Conservation (phyloP, 1,139 yeast species). For the Sugiyamaella paludigena region DNA sequence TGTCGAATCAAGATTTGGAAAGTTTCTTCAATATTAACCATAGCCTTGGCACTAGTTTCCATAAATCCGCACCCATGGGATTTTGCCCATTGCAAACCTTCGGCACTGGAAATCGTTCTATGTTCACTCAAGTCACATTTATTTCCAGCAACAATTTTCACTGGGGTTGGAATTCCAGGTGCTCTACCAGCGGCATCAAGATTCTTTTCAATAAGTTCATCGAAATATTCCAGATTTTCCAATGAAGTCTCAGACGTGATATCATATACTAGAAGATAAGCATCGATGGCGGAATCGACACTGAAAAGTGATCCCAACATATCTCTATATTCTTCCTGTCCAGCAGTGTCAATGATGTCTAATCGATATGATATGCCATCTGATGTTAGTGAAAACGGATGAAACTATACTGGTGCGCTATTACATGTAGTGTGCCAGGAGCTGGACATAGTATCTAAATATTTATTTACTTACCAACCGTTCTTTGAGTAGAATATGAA, state of each 20-base stretch:
- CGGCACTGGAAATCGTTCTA: constrained; percentile 76
- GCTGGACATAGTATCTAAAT: background rate
- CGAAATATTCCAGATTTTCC: constrained; percentile 76
- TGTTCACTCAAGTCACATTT: constrained; percentile 66
- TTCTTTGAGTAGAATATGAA: constrained; percentile 37
- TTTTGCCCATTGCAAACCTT: constrained; percentile 75
- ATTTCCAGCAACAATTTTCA: constrained; percentile 39
- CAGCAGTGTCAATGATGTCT: constrained; percentile 41
- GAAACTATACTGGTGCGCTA: background rate
- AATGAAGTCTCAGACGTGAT: constrained; percentile 78
- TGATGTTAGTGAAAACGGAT: background rate
- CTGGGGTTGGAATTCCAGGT: constrained; percentile 28
- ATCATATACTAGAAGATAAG: constrained; percentile 81
- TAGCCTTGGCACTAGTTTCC: constrained; percentile 87
- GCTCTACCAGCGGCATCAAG: constrained; percentile 45
- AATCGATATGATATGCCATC: constrained; percentile 36
- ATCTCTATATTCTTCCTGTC: constrained; percentile 42
- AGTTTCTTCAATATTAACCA: constrained; percentile 87
- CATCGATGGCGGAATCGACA: constrained; percentile 85
- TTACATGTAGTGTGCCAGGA: background rate
- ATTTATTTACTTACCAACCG: constrained; percentile 22
- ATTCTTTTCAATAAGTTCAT: constrained; percentile 81
- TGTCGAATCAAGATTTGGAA: constrained; percentile 67
- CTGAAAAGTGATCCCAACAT: constrained; percentile 54
- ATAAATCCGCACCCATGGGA: constrained; percentile 73